Evolutionary conservation across 495 filamentous ascomycete genomes (phyloP).

Genomic region (Viridothelium virens): DNA sequence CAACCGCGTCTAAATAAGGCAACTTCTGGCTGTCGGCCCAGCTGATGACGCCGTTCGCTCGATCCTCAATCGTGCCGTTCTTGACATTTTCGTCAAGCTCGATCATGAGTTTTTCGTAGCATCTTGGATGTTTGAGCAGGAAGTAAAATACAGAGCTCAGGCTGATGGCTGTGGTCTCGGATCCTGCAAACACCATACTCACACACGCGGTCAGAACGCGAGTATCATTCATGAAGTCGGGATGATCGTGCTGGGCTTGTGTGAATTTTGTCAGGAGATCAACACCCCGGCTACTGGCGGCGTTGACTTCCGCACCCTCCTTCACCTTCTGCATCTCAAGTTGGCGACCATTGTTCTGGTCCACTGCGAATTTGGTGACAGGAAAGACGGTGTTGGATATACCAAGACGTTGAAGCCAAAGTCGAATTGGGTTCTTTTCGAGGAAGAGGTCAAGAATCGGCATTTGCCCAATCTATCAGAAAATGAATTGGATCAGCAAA

Average conservation of each 20-base stretch:
- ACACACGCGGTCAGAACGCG: slow-evolving; percentile 59
- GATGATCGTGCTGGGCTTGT: slow-evolving; percentile 41
- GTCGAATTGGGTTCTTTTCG: slow-evolving; percentile 44
- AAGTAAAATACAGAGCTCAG: slow-evolving; percentile 37
- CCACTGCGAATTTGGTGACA: slow-evolving; percentile 53
- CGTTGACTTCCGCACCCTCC: slow-evolving; percentile 31
- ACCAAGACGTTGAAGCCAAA: slow-evolving; percentile 34
- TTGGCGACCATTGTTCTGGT: slow-evolving; percentile 48
- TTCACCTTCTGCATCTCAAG: slow-evolving; percentile 38
- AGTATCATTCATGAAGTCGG: slow-evolving; percentile 57
- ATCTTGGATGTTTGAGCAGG: slow-evolving; percentile 33
- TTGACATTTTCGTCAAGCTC: slow-evolving; percentile 36
- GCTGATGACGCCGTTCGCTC: slow-evolving; percentile 31
- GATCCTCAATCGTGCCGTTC: slow-evolving; percentile 31
- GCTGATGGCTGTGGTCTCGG: slow-evolving; percentile 39
- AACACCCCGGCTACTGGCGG: slow-evolving; percentile 35
- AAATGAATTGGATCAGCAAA: neutral
- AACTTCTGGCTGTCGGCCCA: slow-evolving; percentile 43
- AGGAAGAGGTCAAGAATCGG: slow-evolving; percentile 45
- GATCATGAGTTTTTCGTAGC: slow-evolving; percentile 35
- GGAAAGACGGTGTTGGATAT: slow-evolving; percentile 51
- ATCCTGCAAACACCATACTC: slow-evolving; percentile 53
- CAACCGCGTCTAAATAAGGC: slow-evolving; percentile 56
- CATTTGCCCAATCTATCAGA: slow-evolving; percentile 41
- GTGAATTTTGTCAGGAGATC: slow-evolving; percentile 44